Evolutionary conservation across 2,329 filamentous ascomycete species (phyloP).

Genomic region (Metarhizium rileyi): DNA sequence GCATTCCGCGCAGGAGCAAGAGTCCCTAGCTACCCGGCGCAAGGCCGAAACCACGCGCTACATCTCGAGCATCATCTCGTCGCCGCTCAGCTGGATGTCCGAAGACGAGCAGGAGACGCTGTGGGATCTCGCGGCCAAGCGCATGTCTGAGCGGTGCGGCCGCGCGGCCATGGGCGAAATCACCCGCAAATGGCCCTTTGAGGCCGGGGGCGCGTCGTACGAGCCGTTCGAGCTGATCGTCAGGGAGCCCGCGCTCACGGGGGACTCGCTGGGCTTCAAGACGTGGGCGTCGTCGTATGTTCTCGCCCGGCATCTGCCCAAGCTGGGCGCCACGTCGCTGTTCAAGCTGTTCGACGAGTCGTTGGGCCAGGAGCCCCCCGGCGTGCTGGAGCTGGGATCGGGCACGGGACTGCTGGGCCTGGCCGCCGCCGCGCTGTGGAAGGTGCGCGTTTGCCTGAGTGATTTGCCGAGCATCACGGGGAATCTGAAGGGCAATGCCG

Average conservation of each 20-base stretch:
- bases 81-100: conserved; percentile 56
- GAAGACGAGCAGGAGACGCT: conserved; percentile 55
- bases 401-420: conserved; percentile 89
- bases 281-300: conserved; percentile 92
- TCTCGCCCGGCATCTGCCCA: conserved; percentile 61
- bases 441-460: conserved; percentile 59
- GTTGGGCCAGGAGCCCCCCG: conserved; percentile 19
- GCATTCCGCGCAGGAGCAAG: conserved; percentile 31
- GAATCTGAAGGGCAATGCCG: conserved; percentile 68
- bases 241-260: conserved; percentile 77
- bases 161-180: conserved; percentile 52
- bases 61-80: conserved; percentile 59
- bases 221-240: conserved; percentile 56
- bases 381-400: conserved; percentile 70
- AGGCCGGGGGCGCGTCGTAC: conserved; percentile 13
- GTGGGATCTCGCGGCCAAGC: conserved; percentile 69
- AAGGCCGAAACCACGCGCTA: conserved; percentile 51
- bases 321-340: conserved; percentile 33
- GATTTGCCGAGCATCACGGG: conserved; percentile 77
- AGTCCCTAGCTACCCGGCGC: conserved; percentile 29
- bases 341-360: conserved; percentile 33
- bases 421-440: conserved; percentile 66
- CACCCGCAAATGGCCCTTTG: conserved; percentile 44
- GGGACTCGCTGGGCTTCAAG: conserved; percentile 83
- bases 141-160: conserved; percentile 80